Conservation (phyloP, 176 grass and related monocot species). For the Typha latifolia region DNA sequence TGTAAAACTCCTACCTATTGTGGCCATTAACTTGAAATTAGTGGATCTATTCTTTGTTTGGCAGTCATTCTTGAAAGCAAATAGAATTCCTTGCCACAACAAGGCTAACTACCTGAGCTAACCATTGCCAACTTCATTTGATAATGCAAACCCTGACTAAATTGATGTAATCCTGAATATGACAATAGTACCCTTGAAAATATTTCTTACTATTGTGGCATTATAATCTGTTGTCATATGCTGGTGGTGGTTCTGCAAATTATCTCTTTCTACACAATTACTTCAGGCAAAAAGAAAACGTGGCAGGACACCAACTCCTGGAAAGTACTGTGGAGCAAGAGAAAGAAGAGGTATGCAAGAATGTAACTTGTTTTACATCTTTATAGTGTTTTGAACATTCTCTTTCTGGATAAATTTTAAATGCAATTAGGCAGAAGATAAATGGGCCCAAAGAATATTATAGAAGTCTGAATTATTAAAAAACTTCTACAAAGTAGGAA, state of each 20-base stretch:
- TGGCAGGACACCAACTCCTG: slow-evolving; percentile 88
- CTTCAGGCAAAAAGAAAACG: slow-evolving; percentile 84
- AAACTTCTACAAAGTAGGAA: too few relatives aligned
- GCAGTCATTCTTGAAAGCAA: not conserved
- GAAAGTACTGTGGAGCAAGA: slow-evolving; percentile 56
- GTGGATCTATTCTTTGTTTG: slow-evolving; percentile 8
- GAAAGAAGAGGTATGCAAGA: slow-evolving; percentile 44
- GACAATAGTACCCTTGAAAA: too few relatives aligned
- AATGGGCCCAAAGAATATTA: too few relatives aligned
- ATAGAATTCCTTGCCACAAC: not conserved
- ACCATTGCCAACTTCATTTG: not conserved
- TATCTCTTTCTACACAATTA: slow-evolving; percentile 9
- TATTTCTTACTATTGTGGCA: too few relatives aligned
- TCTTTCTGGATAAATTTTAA: not conserved
- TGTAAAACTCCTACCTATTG: slow-evolving; percentile 3
- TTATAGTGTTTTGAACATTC: not conserved
- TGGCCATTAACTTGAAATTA: slow-evolving; percentile 9
- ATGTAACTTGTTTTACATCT: not conserved
- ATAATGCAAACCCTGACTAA: not conserved
- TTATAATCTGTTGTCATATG: too few relatives aligned
- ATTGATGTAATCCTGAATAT: too few relatives aligned
- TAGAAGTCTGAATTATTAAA: too few relatives aligned
- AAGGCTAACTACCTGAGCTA: not conserved
- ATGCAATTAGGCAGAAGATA: not conserved
- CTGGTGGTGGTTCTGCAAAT: not conserved